phyloP scores from a whole-genome alignment of 371 early-diverging fungal species.

The Syncephalastrum sp. region DNA sequence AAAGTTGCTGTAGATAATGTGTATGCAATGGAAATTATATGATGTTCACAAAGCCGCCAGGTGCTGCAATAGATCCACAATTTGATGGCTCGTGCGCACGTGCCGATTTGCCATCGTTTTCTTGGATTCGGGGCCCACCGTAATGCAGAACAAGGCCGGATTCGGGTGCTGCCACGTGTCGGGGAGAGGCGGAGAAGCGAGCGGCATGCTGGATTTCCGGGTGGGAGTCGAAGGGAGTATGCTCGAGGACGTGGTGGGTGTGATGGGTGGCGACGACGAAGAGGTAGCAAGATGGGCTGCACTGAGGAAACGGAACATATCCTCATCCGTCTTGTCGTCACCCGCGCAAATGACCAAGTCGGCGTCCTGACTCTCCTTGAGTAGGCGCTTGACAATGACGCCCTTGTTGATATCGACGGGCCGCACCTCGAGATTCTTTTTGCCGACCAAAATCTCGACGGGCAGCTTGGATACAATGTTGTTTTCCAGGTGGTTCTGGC shows the following conservation, averaged over 20 bases:
- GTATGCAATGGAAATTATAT: too few relatives aligned
- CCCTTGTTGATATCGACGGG: conserved; percentile 86
- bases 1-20: too few relatives aligned
- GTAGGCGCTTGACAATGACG: conserved; percentile 87
- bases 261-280: not conserved
- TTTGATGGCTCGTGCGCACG: conserved; percentile 52
- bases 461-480: conserved; percentile 83
- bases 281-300: not conserved
- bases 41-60: conserved; percentile 1
- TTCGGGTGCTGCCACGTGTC: conserved; percentile 10
- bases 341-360: conserved; percentile 96
- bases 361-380: conserved; percentile 53
- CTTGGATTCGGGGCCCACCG: conserved; percentile 77
- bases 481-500: conserved; percentile 86
- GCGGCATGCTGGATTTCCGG: not conserved
- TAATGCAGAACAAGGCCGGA: conserved; percentile 57
- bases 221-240: not conserved
- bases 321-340: conserved; percentile 98
- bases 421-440: conserved; percentile 94
- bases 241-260: conserved; percentile 1
- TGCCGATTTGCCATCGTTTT: conserved; percentile 84
- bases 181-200: conserved; percentile 10
- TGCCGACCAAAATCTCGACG: conserved; percentile 92
- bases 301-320: conserved; percentile 73
- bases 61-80: conserved; percentile 30